These are phyloP conservation scores for Saturnispora zaruensis DNA, from an alignment of 805 yeast genomes.

Conservation along the genomic window DNA sequence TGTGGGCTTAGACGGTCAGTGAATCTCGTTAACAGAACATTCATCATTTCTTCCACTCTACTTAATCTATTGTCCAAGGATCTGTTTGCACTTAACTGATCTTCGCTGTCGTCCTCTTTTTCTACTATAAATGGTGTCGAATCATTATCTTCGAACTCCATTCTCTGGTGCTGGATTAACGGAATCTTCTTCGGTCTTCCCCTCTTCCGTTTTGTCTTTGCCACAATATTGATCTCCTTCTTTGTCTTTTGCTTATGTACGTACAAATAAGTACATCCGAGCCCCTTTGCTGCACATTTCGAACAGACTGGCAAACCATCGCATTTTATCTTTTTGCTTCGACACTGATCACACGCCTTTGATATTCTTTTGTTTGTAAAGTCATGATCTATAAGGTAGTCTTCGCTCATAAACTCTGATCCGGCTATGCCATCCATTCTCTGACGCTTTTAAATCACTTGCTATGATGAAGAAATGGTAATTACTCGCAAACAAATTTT, in stretches of 20 bases:
- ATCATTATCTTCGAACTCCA: background rate
- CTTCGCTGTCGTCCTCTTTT: background rate
- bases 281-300: slow-evolving; percentile 30
- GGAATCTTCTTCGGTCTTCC: slow-evolving; percentile 12
- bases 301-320: slow-evolving; percentile 39
- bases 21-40: slow-evolving; percentile 15
- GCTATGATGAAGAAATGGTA: background rate
- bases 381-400: background rate
- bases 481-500: background rate
- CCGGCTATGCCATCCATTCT: background rate
- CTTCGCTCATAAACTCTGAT: background rate
- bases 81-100: background rate
- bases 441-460: background rate
- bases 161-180: background rate
- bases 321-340: slow-evolving; percentile 43
- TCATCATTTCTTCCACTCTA: slow-evolving; percentile 29
- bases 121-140: background rate
- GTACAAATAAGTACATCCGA: slow-evolving; percentile 30
- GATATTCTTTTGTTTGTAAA: slow-evolving; percentile 23
- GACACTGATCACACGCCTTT: slow-evolving; percentile 43
- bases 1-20: background rate
- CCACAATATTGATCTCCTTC: background rate
- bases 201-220: slow-evolving; percentile 7
- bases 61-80: slow-evolving; percentile 24
- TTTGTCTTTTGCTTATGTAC: slow-evolving; percentile 25